Evolutionary conservation across 2,329 filamentous ascomycete species (phyloP).

Genomic region (Escovopsis sp.): DNA sequence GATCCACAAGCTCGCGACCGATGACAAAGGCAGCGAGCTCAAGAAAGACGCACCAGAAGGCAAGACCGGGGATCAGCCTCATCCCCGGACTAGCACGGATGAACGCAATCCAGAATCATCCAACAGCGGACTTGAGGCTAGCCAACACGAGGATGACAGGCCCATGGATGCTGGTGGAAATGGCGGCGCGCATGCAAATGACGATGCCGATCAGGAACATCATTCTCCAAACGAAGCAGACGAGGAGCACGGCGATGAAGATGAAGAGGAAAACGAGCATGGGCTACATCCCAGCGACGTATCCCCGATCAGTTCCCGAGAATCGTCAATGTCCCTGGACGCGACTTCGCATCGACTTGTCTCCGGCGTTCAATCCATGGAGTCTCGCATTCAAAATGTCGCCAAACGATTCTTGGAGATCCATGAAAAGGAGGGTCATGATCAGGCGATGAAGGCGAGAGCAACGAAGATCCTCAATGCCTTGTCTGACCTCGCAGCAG

Average conservation of each 20-base stretch:
- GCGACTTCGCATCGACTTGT: slow-evolving; percentile 34
- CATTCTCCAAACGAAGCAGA: slow-evolving; percentile 26
- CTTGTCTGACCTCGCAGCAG: slow-evolving; percentile 54
- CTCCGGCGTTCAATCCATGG: slow-evolving; percentile 39
- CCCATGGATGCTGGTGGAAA: neutral
- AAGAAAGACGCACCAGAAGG: slow-evolving; percentile 1
- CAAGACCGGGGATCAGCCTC: slow-evolving; percentile 4
- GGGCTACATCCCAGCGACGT: slow-evolving; percentile 40
- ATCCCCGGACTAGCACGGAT: neutral
- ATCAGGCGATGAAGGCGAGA: slow-evolving; percentile 61
- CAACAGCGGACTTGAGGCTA: slow-evolving; percentile 15
- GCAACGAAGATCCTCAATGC: slow-evolving; percentile 61
- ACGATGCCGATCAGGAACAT: slow-evolving; percentile 22
- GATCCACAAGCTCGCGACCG: slow-evolving; percentile 62
- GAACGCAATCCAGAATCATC: slow-evolving; percentile 14
- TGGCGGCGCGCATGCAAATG: slow-evolving; percentile 9
- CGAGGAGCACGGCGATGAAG: slow-evolving; percentile 37
- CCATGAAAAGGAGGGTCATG: slow-evolving; percentile 63
- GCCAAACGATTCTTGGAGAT: slow-evolving; percentile 73
- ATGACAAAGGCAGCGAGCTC: slow-evolving; percentile 18
- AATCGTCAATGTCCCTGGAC: slow-evolving; percentile 50
- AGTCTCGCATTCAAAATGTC: slow-evolving; percentile 53
- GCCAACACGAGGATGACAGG: slow-evolving; percentile 11
- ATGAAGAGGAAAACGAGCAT: slow-evolving; percentile 36
- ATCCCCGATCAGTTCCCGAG: slow-evolving; percentile 51